phyloP scores from a whole-genome alignment of 1,139 yeast species.

The Candida buenavistaensis region DNA sequence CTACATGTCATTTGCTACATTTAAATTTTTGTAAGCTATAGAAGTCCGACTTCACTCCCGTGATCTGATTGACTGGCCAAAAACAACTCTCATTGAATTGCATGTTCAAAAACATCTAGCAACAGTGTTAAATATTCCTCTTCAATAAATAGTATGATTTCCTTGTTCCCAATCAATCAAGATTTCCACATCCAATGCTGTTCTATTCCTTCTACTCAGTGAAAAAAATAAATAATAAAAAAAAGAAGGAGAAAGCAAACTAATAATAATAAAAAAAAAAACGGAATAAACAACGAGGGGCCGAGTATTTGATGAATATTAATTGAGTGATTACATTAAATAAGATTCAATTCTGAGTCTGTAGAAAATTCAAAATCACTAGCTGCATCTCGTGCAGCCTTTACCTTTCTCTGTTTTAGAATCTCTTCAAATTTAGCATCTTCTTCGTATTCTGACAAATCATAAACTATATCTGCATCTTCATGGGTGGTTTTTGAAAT shows the following conservation, averaged over 20 bases:
- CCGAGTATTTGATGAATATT: too few relatives aligned
- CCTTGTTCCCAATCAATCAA: slow-evolving; percentile 62
- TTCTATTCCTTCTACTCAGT: slow-evolving; percentile 50
- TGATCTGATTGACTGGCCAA: too few relatives aligned
- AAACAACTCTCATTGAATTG: slow-evolving; percentile 24
- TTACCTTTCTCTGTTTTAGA: not conserved
- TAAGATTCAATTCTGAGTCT: slow-evolving; percentile 20
- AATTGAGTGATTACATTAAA: too few relatives aligned
- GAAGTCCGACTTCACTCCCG: too few relatives aligned
- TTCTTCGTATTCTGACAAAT: slow-evolving; percentile 32
- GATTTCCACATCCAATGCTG: slow-evolving; percentile 57
- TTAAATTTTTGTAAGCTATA: slow-evolving; percentile 2
- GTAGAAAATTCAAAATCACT: slow-evolving; percentile 19
- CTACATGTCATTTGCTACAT: slow-evolving; percentile 7
- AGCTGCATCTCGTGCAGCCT: slow-evolving; percentile 4
- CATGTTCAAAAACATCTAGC: slow-evolving; percentile 48
- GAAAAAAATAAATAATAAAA: slow-evolving; percentile 22
- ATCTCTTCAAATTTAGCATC: slow-evolving; percentile 3
- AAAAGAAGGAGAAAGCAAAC: slow-evolving; percentile 5
- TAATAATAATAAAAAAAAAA: slow-evolving; percentile 27
- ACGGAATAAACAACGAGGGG: slow-evolving; percentile 10
- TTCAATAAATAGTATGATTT: slow-evolving; percentile 57
- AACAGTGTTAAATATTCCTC: slow-evolving; percentile 53
- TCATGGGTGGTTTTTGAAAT: slow-evolving; percentile 8
- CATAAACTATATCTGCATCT: slow-evolving; percentile 15